Conservation (phyloP, 768 basidiomycete species). For the Lactarius tabidus region DNA sequence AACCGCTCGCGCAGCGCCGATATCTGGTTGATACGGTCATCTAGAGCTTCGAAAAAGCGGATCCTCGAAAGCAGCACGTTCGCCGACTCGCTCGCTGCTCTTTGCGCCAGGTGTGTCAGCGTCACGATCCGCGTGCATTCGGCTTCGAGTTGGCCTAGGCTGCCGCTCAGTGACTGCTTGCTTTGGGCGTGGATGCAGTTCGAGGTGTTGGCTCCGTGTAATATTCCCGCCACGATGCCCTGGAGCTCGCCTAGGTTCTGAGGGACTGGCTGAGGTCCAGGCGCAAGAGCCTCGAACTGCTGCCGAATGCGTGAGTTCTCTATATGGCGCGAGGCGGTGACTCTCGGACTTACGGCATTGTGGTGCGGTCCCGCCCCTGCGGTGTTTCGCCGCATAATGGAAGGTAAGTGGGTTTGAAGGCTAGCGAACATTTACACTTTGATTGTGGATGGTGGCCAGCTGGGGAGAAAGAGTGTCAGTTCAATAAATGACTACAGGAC, state of each 20-base stretch:
- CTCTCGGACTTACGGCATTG: neutral
- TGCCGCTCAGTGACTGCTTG: slow-evolving; percentile 1
- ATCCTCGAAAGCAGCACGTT: slow-evolving; percentile 13
- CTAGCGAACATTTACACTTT: neutral
- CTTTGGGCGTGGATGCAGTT: neutral
- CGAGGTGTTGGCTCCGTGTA: neutral
- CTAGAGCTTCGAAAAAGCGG: slow-evolving; percentile 5
- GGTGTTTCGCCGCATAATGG: slow-evolving; percentile 3
- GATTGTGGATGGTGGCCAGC: neutral
- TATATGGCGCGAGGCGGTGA: neutral
- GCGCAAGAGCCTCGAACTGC: neutral
- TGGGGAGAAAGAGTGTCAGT: too few relatives aligned
- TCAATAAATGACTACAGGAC: too few relatives aligned
- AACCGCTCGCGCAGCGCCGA: slow-evolving; percentile 5
- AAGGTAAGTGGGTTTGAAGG: neutral
- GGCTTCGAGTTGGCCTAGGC: slow-evolving; percentile 7
- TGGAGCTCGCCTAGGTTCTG: slow-evolving; percentile 7
- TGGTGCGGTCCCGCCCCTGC: neutral
- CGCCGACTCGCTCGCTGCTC: neutral
- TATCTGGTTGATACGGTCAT: slow-evolving; percentile 1
- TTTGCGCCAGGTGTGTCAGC: slow-evolving; percentile 2
- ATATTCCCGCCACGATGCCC: neutral
- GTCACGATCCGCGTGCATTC: slow-evolving; percentile 1
- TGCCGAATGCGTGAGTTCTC: neutral
- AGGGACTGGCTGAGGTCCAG: slow-evolving; percentile 7